Evolutionary conservation across 768 basidiomycete genomes (phyloP).

Genomic region (Pleurotus ostreatus): DNA sequence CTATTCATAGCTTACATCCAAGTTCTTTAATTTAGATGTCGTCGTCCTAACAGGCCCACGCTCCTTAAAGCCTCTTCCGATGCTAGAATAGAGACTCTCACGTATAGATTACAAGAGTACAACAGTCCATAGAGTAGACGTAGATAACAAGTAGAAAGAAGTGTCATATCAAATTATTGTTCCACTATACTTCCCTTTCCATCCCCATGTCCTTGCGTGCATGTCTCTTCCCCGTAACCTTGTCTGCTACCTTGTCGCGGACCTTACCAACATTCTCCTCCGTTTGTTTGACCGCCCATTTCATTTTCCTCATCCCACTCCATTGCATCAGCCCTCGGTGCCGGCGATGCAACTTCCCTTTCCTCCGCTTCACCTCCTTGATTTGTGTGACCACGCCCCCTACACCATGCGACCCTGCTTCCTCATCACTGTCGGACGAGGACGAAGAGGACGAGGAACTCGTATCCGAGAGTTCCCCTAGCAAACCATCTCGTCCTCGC

Average conservation of each 20-base stretch:
- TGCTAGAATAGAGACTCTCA: background rate
- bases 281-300: slow-evolving; percentile 50
- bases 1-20: too few species aligned
- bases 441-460: slow-evolving; percentile 7
- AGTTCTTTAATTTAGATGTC: too few species aligned
- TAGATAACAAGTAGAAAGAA: background rate
- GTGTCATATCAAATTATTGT: background rate
- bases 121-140: background rate
- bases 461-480: slow-evolving; percentile 15
- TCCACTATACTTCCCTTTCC: slow-evolving; percentile 33
- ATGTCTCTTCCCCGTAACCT: slow-evolving; percentile 23
- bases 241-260: slow-evolving; percentile 34
- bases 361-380: slow-evolving; percentile 38
- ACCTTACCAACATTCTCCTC: slow-evolving; percentile 38
- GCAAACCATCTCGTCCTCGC: slow-evolving; percentile 18
- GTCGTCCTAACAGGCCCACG: too few species aligned
- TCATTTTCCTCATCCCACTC: slow-evolving; percentile 49
- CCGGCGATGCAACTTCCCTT: slow-evolving; percentile 43
- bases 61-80: background rate
- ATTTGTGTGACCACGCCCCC: slow-evolving; percentile 24
- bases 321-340: slow-evolving; percentile 66
- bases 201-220: slow-evolving; percentile 28
- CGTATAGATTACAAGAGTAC: background rate
- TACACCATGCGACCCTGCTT: slow-evolving; percentile 13
- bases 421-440: slow-evolving; percentile 20